Conservation (phyloP, 2,329 filamentous ascomycete genomes). For the Botrytis paeoniae region DNA sequence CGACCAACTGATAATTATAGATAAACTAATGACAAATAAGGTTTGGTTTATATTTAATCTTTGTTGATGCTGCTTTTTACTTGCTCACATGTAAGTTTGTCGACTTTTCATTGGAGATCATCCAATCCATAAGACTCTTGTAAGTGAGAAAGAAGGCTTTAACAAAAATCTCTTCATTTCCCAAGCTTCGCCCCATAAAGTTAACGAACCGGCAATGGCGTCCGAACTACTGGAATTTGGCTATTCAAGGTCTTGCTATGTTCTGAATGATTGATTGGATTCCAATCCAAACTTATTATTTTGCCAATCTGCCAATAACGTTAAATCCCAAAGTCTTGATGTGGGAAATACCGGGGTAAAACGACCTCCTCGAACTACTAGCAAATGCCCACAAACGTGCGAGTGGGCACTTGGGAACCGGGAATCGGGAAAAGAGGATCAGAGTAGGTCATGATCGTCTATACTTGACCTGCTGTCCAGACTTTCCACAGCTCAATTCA, state of each 20-base stretch:
- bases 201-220: neutral
- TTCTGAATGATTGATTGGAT: neutral
- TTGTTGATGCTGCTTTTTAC: neutral
- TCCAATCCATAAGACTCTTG: neutral
- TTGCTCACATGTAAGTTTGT: constrained; percentile 1
- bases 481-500: neutral
- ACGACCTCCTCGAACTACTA: neutral
- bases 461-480: neutral
- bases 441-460: neutral
- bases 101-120: neutral
- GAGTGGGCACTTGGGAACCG: neutral
- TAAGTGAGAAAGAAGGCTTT: neutral
- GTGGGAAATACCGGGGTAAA: constrained; percentile 5
- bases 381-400: neutral
- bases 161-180: constrained; percentile 8
- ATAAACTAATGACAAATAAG: neutral
- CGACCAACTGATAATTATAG: neutral
- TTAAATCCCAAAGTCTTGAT: neutral
- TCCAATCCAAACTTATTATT: neutral
- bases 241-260: neutral
- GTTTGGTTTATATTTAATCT: neutral
- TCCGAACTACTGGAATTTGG: neutral
- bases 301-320: neutral
- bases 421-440: neutral
- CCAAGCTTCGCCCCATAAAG: neutral